phyloP scores from a whole-genome alignment of 2,329 filamentous ascomycete genomes.

The Mycosphaerella arachidis region DNA sequence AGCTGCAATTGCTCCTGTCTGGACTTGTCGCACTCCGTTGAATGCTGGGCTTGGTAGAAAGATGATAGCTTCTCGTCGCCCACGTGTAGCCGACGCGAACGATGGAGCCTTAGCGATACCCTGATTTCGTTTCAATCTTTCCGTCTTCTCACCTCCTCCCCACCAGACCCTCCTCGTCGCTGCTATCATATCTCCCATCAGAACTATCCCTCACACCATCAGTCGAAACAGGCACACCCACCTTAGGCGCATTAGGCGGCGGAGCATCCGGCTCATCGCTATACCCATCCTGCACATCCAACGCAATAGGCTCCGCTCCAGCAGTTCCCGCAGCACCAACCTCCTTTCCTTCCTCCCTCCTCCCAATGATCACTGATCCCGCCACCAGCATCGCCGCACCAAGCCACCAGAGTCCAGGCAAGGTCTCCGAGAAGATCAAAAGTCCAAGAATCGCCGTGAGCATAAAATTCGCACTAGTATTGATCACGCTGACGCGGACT shows the following conservation, averaged over 20 bases:
- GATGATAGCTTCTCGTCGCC: background rate
- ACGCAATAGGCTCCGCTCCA: constrained; percentile 14
- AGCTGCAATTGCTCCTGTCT: background rate
- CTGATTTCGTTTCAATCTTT: background rate
- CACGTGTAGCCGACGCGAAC: too few species aligned
- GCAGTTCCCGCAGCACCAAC: constrained; percentile 19
- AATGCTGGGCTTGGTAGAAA: background rate
- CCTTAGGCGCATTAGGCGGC: constrained; percentile 13
- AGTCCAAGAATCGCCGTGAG: constrained; percentile 68
- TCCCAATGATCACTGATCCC: constrained; percentile 73
- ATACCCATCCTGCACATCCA: constrained; percentile 16
- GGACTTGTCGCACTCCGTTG: background rate
- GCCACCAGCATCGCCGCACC: constrained; percentile 68
- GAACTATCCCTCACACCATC: background rate
- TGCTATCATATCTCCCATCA: background rate
- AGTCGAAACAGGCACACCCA: background rate
- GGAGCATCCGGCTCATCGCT: constrained; percentile 33
- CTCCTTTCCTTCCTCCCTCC: constrained; percentile 55
- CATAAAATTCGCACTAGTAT: constrained; percentile 78
- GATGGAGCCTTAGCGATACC: background rate
- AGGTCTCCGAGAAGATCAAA: constrained; percentile 64
- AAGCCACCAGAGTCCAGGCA: constrained; percentile 71
- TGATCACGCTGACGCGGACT: constrained; percentile 75
- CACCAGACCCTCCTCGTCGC: background rate
- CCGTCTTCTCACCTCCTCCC: background rate